Conservation (phyloP, 2,329 filamentous ascomycete species). For the Fusarium sp. region DNA sequence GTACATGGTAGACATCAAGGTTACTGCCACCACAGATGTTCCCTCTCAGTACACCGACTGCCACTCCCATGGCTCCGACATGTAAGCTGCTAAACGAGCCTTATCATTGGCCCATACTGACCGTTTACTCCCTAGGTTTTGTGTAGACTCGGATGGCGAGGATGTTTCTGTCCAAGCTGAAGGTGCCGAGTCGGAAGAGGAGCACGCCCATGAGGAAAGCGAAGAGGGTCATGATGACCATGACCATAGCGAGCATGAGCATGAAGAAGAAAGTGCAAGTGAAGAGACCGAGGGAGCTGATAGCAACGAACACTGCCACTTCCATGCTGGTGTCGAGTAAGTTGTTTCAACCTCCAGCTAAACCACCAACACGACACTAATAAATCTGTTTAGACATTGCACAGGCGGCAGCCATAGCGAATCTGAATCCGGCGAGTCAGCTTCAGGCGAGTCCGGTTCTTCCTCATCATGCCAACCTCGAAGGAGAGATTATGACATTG, state of each 20-base stretch:
- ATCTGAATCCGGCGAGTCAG: constrained; percentile 29
- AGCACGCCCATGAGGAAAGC: constrained; percentile 33
- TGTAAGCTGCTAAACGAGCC: constrained; percentile 59
- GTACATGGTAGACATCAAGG: constrained; percentile 62
- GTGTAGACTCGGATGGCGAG: constrained; percentile 70
- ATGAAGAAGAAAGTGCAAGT: constrained; percentile 26
- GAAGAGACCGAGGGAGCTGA: constrained; percentile 21
- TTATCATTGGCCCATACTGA: constrained; percentile 14
- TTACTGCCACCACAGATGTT: constrained; percentile 69
- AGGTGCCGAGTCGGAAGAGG: constrained; percentile 46
- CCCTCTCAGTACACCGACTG: constrained; percentile 76
- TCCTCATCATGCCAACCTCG: constrained; percentile 62
- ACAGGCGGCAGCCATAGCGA: constrained; percentile 64
- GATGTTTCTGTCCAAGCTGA: constrained; percentile 71
- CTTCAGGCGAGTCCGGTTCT: constrained; percentile 34
- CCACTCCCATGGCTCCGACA: constrained; percentile 71
- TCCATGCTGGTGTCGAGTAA: constrained; percentile 82
- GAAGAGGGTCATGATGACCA: constrained; percentile 36
- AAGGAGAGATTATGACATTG: constrained; percentile 74
- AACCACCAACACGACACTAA: not conserved
- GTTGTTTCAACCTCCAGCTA: constrained; percentile 44
- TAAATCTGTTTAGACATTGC: constrained; percentile 66
- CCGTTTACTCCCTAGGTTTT: constrained; percentile 64
- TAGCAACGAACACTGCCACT: constrained; percentile 73
- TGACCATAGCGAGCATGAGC: constrained; percentile 32